Evolutionary conservation across 106 monocot genomes (phyloP).

Genomic region (Xerophyta viscosa): DNA sequence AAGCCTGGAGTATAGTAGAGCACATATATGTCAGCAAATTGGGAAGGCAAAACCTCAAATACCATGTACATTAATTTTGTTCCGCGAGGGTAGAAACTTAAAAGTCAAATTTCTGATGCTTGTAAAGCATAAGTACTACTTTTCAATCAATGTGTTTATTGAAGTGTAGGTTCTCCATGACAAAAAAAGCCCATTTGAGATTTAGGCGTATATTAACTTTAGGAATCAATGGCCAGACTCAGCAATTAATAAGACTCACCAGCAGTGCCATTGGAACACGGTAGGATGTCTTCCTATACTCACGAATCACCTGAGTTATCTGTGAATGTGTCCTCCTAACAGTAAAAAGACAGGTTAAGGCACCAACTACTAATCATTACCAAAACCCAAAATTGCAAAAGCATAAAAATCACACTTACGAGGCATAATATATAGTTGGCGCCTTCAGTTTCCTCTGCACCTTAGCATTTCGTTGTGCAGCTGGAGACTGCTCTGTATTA

Average conservation of each 20-base stretch:
- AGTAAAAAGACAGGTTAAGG: neutral
- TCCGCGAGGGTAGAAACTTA: too few relatives aligned
- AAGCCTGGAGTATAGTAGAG: constrained; percentile 44
- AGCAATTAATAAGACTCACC: constrained; percentile 22
- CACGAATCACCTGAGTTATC: constrained; percentile 87
- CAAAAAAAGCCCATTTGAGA: too few relatives aligned
- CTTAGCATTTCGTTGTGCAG: constrained; percentile 10
- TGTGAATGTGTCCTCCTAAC: constrained; percentile 95
- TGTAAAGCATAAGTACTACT: too few relatives aligned
- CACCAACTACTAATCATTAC: neutral
- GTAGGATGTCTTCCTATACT: constrained; percentile 80
- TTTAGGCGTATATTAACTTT: too few relatives aligned
- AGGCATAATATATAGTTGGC: constrained; percentile 82
- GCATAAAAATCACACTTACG: constrained; percentile 43
- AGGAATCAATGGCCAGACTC: too few relatives aligned
- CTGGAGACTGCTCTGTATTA: constrained; percentile 14
- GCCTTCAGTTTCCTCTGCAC: constrained; percentile 30
- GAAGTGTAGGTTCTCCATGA: too few relatives aligned
- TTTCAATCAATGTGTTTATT: too few relatives aligned
- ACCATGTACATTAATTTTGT: too few relatives aligned
- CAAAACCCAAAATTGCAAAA: too few relatives aligned
- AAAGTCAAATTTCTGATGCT: too few relatives aligned
- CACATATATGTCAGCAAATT: neutral
- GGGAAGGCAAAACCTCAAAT: neutral
- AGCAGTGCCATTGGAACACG: constrained; percentile 94